Percentiles rank a stretch among this genome's conserved stretches.
Evolutionary conservation across 305 asterid species (phyloP).

Genomic region (Salvia sclarea): DNA sequence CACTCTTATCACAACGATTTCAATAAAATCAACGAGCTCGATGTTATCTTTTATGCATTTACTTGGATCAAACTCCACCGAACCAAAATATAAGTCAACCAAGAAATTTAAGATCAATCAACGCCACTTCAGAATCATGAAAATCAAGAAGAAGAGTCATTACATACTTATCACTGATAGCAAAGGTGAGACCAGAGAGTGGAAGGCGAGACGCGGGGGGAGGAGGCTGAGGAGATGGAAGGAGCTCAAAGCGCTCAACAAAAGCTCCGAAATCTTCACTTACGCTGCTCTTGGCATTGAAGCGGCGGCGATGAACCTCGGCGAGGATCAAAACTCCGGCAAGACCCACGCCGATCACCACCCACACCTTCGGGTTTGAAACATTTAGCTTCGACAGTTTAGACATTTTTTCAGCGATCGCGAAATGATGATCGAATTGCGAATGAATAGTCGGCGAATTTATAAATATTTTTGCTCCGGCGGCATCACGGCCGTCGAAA

Average conservation of each 20-base stretch:
- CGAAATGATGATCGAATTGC: background rate
- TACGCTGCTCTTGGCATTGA: constrained; percentile 42
- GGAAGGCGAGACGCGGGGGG: constrained; percentile 92
- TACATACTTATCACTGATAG: constrained; percentile 76
- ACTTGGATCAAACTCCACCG: background rate
- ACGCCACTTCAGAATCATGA: background rate
- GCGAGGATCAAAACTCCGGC: constrained; percentile 84
- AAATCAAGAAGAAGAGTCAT: background rate
- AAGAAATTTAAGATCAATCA: background rate
- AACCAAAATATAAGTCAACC: background rate
- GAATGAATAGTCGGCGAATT: constrained; percentile 47
- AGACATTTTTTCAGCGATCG: constrained; percentile 46
- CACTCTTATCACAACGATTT: background rate
- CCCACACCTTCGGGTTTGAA: constrained; percentile 73
- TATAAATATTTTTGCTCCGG: background rate
- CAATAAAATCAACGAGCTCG: background rate
- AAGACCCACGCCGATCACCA: constrained; percentile 79
- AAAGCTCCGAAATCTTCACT: constrained; percentile 88
- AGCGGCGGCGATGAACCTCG: constrained; percentile 79
- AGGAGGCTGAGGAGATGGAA: constrained; percentile 85
- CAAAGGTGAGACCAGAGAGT: constrained; percentile 71
- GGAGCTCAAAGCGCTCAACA: constrained; percentile 65
- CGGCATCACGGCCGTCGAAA: constrained; percentile 8
- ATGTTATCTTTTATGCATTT: background rate
- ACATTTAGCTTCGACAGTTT: constrained; percentile 56